Conservation (phyloP, 164 flowering plant species). For the Vitis cinerea region DNA sequence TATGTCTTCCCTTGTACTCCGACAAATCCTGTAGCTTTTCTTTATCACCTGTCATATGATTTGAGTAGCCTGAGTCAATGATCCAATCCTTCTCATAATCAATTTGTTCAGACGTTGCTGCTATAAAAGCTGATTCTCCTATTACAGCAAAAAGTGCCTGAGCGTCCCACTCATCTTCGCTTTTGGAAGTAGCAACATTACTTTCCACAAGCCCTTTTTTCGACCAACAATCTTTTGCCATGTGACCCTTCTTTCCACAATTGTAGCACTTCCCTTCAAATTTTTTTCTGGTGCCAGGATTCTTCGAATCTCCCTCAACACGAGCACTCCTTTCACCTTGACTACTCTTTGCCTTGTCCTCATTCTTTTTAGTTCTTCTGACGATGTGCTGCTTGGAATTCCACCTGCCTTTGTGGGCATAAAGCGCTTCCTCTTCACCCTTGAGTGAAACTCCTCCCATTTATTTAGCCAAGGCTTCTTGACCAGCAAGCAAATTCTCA, state of each 20-base stretch:
- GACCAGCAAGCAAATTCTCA: conserved; percentile 6
- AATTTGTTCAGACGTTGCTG: neutral
- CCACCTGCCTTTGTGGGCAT: neutral
- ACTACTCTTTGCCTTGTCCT: neutral
- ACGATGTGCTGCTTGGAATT: neutral
- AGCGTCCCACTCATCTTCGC: conserved; percentile 8
- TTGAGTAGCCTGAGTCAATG: conserved; percentile 12
- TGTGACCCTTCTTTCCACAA: conserved; percentile 7
- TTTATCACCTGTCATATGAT: conserved; percentile 19
- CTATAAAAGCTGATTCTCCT: conserved; percentile 7
- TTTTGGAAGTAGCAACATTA: conserved; percentile 3
- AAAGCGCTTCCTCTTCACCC: conserved; percentile 13
- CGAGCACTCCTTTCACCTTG: no score
- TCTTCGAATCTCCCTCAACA: no score
- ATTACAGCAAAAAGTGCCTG: neutral
- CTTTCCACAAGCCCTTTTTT: conserved; percentile 4
- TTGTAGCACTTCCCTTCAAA: neutral
- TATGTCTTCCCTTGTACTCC: conserved; percentile 5
- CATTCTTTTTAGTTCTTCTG: neutral
- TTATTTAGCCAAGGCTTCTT: conserved; percentile 24
- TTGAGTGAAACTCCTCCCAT: conserved; percentile 10
- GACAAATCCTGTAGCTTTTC: neutral
- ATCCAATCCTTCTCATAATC: conserved; percentile 15
- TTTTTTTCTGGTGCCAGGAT: no score
- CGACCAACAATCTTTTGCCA: conserved; percentile 4